Evolutionary conservation across 768 basidiomycete genomes (phyloP), one percentile per base, ranked within the genome.

Genomic region (Tricholoma sp.): DNA sequence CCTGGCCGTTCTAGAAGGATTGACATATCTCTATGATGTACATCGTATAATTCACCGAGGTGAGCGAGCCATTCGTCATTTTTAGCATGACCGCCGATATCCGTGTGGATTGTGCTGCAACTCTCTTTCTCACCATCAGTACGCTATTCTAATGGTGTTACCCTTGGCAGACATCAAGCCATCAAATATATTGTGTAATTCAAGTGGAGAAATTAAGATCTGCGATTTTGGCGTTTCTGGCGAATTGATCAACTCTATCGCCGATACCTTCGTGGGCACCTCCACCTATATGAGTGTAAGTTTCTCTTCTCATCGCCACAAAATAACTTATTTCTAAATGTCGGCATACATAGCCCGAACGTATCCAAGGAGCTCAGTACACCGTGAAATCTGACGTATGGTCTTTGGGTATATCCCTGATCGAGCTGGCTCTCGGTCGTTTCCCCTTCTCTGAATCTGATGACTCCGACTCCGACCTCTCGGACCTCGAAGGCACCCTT

Each of bases 181-280:
- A 29, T 97, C 94, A 11, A 99, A 99, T 67, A 97, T 99, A 60
- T 79, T 98, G 45, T 93, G 80, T 74, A 98, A 98, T 68, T 97
- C 96, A 6, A 77, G 79, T 49, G 97, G 97, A 31, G 87, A 97
- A 63, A 95, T 98, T 80, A 99, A 99, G 76, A 95, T 99, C 54
- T 98, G 96, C 66, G 97, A 99, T 72, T 99, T 98, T 70, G 97
- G 97, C 37, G 97, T 99, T 6, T 98, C 95, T 1, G 97, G 97
- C 33, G 97, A 99, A 70, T 81, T 99, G 65, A 96, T 98, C 74
- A 98, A 98, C 74, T 95, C 93, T 7, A 96, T 98, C 60, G 97
- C 97, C 36, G 95, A 98, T 73, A 98, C 97, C 0, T 99, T 98
- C 68, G 97, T 99, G 37, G 96, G 97, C 29, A 99, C 97, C 12